Percentiles rank a stretch among this genome's conserved stretches.
Conservation (phyloP, 2,329 filamentous ascomycete genomes). For the Botryotinia narcissicola region DNA sequence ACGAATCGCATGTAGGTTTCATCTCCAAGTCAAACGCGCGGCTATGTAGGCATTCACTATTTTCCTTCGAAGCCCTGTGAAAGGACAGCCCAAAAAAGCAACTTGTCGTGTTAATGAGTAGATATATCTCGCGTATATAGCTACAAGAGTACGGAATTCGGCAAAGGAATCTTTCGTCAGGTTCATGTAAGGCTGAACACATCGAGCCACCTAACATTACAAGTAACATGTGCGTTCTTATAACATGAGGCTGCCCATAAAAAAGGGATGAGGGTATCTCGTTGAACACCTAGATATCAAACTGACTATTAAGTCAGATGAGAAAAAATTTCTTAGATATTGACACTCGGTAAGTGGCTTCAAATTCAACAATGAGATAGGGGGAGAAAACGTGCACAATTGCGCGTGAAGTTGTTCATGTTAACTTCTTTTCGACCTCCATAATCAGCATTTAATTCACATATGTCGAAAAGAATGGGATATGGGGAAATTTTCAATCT, state of each 20-base stretch:
- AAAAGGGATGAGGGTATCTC: fast-evolving
- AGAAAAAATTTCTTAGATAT: not conserved
- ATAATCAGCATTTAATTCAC: not conserved
- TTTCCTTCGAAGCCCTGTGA: too few relatives aligned
- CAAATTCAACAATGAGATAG: not conserved
- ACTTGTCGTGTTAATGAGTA: not conserved
- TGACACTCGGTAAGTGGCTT: not conserved
- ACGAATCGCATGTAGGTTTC: not conserved
- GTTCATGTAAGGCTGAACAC: not conserved
- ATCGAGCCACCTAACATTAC: not conserved
- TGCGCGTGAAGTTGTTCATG: not conserved
- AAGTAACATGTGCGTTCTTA: not conserved
- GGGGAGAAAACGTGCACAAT: not conserved
- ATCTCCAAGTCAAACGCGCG: not conserved
- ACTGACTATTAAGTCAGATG: not conserved
- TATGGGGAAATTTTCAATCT: not conserved
- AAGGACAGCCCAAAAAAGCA: not conserved
- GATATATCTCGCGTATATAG: not conserved
- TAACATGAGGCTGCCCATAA: not conserved
- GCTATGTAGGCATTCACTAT: not conserved
- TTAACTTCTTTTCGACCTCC: not conserved
- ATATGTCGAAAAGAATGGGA: not conserved
- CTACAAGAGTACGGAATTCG: not conserved
- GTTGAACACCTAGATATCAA: not conserved
- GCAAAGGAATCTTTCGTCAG: not conserved